Percentiles rank a stretch among this genome's conserved stretches.
phyloP scores from a whole-genome alignment of 1,139 yeast genomes.

The Pichia sp. region DNA sequence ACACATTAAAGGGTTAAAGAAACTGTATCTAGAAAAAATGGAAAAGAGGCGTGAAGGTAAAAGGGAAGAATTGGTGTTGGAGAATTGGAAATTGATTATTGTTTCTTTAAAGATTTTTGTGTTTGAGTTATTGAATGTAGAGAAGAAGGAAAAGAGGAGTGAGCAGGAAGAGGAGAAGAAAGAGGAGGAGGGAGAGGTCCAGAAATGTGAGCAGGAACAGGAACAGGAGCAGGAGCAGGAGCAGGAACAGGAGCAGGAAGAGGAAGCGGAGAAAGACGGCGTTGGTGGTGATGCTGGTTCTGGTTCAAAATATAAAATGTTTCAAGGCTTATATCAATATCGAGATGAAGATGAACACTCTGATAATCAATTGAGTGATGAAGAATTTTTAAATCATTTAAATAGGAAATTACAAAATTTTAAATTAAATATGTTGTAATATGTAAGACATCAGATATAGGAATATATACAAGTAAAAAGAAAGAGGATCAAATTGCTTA shows the following conservation, averaged over 20 bases:
- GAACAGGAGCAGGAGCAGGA: no score
- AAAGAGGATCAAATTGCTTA: conserved; percentile 32
- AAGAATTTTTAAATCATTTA: neutral
- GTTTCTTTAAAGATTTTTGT: neutral
- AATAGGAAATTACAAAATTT: neutral
- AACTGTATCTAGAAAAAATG: neutral
- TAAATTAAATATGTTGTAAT: neutral
- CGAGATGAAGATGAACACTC: neutral
- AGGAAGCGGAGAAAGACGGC: no score
- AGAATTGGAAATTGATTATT: conserved; percentile 3
- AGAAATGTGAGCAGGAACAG: no score
- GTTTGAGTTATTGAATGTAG: neutral
- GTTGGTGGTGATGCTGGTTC: neutral
- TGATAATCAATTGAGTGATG: neutral
- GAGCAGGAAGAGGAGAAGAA: no score
- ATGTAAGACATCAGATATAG: neutral
- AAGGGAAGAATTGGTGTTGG: neutral
- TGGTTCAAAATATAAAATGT: neutral
- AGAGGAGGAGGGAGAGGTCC: no score
- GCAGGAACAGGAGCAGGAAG: no score
- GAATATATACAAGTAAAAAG: conserved; percentile 12
- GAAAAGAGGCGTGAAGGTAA: neutral
- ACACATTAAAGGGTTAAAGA: conserved; percentile 3
- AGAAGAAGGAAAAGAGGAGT: no score
- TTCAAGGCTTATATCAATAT: neutral